These are phyloP conservation scores for Lathyrus tuberosus DNA, from an alignment of 306 rosid species.

Conservation along the genomic window DNA sequence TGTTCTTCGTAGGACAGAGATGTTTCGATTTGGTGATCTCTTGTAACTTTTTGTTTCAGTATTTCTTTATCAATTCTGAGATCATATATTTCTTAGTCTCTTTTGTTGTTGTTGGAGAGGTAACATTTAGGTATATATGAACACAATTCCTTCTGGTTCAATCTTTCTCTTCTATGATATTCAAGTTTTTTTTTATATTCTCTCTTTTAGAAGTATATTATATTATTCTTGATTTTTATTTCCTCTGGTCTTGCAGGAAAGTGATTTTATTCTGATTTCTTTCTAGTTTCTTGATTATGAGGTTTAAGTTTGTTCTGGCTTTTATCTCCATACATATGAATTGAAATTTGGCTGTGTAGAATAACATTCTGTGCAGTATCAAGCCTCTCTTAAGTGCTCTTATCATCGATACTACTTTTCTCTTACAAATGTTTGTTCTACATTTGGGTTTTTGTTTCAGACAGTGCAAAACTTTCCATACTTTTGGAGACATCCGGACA, in stretches of 20 bases:
- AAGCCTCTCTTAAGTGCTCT: not conserved
- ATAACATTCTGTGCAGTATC: not conserved
- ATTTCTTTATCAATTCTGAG: not conserved
- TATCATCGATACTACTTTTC: not conserved
- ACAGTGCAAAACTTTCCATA: not conserved
- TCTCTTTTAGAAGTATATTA: not conserved
- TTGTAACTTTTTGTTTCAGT: not conserved
- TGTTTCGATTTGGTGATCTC: too few relatives aligned
- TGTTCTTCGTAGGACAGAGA: too few relatives aligned
- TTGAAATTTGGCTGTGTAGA: not conserved
- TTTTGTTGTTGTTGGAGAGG: not conserved
- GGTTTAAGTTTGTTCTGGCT: not conserved
- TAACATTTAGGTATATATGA: not conserved
- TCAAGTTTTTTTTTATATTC: not conserved
- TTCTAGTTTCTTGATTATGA: not conserved
- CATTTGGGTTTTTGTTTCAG: too few relatives aligned
- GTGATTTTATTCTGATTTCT: not conserved
- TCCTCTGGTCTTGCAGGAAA: not conserved
- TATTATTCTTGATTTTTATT: not conserved
- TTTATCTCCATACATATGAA: not conserved
- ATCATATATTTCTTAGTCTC: not conserved
- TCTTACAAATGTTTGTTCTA: not conserved
- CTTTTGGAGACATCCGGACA: not conserved
- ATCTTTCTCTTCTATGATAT: not conserved
- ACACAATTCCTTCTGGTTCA: not conserved